Percentiles rank a stretch among this genome's conserved stretches.
Conservation (phyloP, 805 yeast species). For the Starmerella cellae region DNA sequence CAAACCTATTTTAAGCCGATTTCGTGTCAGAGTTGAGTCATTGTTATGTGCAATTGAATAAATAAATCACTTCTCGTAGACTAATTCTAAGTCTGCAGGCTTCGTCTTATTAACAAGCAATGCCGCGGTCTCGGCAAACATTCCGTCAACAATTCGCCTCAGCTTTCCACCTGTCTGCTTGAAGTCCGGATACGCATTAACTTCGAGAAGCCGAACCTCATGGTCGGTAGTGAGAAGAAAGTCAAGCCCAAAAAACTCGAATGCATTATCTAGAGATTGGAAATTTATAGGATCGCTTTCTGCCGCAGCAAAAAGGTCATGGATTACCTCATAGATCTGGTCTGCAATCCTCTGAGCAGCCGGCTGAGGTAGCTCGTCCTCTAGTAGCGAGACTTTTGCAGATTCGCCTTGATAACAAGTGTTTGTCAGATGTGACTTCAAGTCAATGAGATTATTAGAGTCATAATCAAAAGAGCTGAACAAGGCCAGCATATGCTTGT, state of each 20-base stretch:
- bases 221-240: conserved; percentile 51
- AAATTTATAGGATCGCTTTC: conserved; percentile 74
- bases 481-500: conserved; percentile 63
- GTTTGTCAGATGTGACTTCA: conserved; percentile 78
- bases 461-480: conserved; percentile 52
- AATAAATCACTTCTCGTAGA: too few species aligned
- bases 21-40: too few species aligned
- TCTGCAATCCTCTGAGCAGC: conserved; percentile 26
- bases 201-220: conserved; percentile 57
- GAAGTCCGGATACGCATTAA: conserved; percentile 91
- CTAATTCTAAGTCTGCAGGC: neutral
- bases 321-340: conserved; percentile 48
- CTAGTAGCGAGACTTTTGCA: conserved; percentile 49
- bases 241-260: conserved; percentile 83
- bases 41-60: too few species aligned
- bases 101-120: conserved; percentile 9
- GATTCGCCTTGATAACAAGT: conserved; percentile 68
- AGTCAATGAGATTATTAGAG: conserved; percentile 28
- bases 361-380: conserved; percentile 36
- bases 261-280: conserved; percentile 64
- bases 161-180: conserved; percentile 82
- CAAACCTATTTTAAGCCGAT: too few species aligned
- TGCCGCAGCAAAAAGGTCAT: conserved; percentile 73
- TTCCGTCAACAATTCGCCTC: conserved; percentile 48
- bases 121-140: conserved; percentile 46